These are phyloP conservation scores for Diospyros kaki DNA, from an alignment of 148 eudicot species.

Conservation along the genomic window DNA sequence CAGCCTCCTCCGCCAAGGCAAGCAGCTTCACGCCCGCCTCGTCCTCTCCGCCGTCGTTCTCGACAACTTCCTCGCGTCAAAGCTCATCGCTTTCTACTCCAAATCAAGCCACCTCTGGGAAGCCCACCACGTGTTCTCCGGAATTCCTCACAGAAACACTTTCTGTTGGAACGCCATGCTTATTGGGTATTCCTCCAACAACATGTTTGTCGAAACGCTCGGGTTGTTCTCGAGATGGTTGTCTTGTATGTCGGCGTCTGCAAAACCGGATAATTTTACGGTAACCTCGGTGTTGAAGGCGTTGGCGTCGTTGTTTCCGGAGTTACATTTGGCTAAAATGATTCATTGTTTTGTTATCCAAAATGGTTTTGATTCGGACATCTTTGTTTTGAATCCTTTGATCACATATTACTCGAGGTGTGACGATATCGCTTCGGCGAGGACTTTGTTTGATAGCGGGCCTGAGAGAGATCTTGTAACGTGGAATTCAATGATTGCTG, in stretches of 20 bases:
- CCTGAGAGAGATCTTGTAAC: constrained; percentile 46
- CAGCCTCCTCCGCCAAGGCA: constrained; percentile 42
- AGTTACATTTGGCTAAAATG: constrained; percentile 26
- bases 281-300: constrained; percentile 51
- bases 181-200: constrained; percentile 34
- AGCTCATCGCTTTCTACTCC: constrained; percentile 50
- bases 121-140: constrained; percentile 60
- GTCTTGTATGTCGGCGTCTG: not conserved
- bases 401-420: constrained; percentile 50
- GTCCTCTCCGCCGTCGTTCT: constrained; percentile 27
- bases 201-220: constrained; percentile 26
- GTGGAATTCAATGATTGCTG: constrained; percentile 69
- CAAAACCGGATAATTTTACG: constrained; percentile 46
- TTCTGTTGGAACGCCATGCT: constrained; percentile 57
- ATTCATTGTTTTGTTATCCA: constrained; percentile 40
- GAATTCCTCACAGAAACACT: constrained; percentile 48
- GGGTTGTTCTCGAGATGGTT: constrained; percentile 29
- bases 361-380: constrained; percentile 48
- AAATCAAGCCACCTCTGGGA: constrained; percentile 19
- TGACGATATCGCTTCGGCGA: constrained; percentile 47
- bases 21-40: constrained; percentile 54
- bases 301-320: constrained; percentile 36
- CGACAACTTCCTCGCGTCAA: constrained; percentile 59
- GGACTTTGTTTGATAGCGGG: constrained; percentile 48
- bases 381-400: constrained; percentile 56